Evolutionary conservation across 1,284 basidiomycete species (phyloP), one percentile per base, ranked within the genome.

Genomic region (Pseudozyma hubeiensis): DNA sequence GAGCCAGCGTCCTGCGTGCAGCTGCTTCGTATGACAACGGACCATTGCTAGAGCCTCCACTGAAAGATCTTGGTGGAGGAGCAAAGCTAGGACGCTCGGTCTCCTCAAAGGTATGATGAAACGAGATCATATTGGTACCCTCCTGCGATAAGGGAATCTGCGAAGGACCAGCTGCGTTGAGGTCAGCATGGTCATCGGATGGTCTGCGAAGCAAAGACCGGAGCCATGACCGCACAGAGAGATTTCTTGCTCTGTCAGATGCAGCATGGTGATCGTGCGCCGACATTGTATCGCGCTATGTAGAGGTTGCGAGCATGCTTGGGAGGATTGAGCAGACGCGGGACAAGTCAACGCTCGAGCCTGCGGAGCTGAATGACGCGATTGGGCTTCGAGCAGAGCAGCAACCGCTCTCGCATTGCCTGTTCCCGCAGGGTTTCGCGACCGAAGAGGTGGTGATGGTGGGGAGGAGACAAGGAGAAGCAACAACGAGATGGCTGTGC

Each of bases 21-120:
- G 70, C 64, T 11, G 53, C 54, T 9, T 64, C 64, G 35, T 57
- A 60, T 2, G 61, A 59, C 1, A 62, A 40, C 2, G 60, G 31
- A 6, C 47, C 58, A 17, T 44, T 54, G 47, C 53, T 56, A 14
- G 70, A 64, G 3, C 60, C 70, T 4, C 64, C 64, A 33, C 64
- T 73, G 64, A 67, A 73, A 9, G 69, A 72, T 41, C 64, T 63
- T 8, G 60, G 56, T 16, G 69, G 64, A 17, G 70, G 70, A 4
- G 62, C 43, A 43, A 67, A 64, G 31, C 17, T 30, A 0, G 70
- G 53, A 14, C 52, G 60, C 3, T 73, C 64, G 3, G 58, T 35
- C 31, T 64, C 61, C 14, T 65, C 66, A 47, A 68, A 58, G 9
- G 66, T 64, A 17, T 74, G 65, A 35, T 74, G 71, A 35, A 74